phyloP scores from a whole-genome alignment of 225 moss, liverwort and hornwort genomes.

The Pseudoscleropodium purum region DNA sequence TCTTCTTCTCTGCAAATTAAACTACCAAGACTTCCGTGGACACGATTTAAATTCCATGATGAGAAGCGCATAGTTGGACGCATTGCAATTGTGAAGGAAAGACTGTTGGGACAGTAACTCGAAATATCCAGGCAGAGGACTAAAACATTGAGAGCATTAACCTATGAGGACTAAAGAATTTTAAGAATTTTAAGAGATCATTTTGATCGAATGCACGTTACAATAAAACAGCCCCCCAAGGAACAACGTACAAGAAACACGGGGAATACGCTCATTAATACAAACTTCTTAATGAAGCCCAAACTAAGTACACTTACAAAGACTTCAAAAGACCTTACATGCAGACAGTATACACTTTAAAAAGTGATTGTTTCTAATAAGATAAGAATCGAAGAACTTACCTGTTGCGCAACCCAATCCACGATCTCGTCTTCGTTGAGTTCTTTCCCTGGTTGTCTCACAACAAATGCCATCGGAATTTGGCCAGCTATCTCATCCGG shows the following conservation, averaged over 20 bases:
- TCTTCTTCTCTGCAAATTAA: neutral
- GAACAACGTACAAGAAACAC: neutral
- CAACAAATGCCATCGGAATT: conserved; percentile 41
- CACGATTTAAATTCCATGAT: neutral
- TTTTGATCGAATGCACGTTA: neutral
- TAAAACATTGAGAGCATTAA: neutral
- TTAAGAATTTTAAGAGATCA: neutral
- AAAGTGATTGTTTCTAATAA: neutral
- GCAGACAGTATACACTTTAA: neutral
- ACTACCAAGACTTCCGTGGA: neutral
- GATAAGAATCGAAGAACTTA: neutral
- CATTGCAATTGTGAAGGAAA: neutral
- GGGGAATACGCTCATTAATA: neutral
- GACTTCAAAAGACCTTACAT: no score
- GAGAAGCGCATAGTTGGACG: neutral
- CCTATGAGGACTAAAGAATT: neutral
- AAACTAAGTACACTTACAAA: neutral
- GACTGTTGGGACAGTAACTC: neutral
- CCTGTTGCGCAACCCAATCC: conserved; percentile 23
- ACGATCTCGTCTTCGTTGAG: conserved; percentile 1
- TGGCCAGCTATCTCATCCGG: conserved; percentile 14
- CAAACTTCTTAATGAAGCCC: neutral
- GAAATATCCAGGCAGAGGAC: neutral
- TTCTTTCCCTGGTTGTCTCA: neutral
- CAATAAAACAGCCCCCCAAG: neutral